Evolutionary conservation across 2,329 filamentous ascomycete species (phyloP).

Genomic region (Xylaria sp.): DNA sequence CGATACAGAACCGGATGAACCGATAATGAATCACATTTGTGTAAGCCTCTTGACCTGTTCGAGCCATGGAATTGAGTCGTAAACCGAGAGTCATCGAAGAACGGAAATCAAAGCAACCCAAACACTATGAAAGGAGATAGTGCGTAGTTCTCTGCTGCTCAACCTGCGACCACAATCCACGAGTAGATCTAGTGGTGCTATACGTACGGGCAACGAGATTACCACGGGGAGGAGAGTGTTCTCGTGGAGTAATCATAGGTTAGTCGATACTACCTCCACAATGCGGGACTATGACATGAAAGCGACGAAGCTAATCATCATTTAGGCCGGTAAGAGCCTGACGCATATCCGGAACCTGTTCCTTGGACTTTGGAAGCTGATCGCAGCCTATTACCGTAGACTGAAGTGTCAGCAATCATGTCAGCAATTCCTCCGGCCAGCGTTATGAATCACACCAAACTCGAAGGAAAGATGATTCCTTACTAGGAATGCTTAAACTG

Average conservation of each 20-base stretch:
- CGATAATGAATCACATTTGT: slow-evolving; percentile 41
- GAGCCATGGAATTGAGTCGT: slow-evolving; percentile 53
- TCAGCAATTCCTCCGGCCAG: slow-evolving; percentile 80
- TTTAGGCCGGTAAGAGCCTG: slow-evolving; percentile 57
- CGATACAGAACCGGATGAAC: slow-evolving; percentile 31
- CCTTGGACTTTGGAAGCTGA: slow-evolving; percentile 77
- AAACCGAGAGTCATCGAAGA: slow-evolving; percentile 54
- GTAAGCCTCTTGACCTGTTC: slow-evolving; percentile 43
- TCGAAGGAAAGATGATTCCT: slow-evolving; percentile 87
- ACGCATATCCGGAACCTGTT: slow-evolving; percentile 55
- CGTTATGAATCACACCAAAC: slow-evolving; percentile 82
- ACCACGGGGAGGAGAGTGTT: slow-evolving; percentile 42
- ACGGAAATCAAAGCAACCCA: slow-evolving; percentile 54
- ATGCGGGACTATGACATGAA: slow-evolving; percentile 41
- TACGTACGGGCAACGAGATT: slow-evolving; percentile 38
- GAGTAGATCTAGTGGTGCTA: slow-evolving; percentile 41
- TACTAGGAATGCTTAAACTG: slow-evolving; percentile 78
- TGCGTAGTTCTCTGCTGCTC: slow-evolving; percentile 41
- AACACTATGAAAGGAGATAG: slow-evolving; percentile 50
- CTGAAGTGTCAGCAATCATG: slow-evolving; percentile 83
- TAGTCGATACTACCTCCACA: slow-evolving; percentile 44
- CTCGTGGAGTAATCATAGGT: slow-evolving; percentile 40
- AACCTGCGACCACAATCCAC: slow-evolving; percentile 42
- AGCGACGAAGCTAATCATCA: slow-evolving; percentile 51
- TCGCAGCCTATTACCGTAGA: slow-evolving; percentile 87